Evolutionary conservation across 352 stramenopile genomes (phyloP).

Genomic region (Phytophthora kernoviae): DNA sequence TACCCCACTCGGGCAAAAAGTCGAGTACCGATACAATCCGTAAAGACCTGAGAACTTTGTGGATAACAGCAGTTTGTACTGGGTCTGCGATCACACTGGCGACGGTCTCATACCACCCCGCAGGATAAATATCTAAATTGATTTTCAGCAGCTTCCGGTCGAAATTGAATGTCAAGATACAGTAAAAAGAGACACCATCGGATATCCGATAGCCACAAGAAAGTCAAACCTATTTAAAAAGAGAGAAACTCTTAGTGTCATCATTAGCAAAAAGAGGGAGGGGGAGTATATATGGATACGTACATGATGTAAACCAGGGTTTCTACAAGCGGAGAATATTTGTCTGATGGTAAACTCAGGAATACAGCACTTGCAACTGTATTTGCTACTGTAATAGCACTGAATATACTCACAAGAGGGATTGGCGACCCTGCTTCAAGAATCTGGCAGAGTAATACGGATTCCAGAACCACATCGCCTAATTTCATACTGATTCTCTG

Average conservation of each 20-base stretch:
- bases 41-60: constrained; percentile 19
- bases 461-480: constrained; percentile 12
- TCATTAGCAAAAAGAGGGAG: background rate
- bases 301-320: constrained; percentile 8
- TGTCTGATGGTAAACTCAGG: constrained; percentile 8
- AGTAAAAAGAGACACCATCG: constrained; percentile 29
- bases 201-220: constrained; percentile 27
- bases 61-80: constrained; percentile 12
- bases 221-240: constrained; percentile 36
- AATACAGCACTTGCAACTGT: constrained; percentile 3
- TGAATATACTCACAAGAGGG: constrained; percentile 9
- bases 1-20: constrained; percentile 26
- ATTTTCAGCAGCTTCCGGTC: constrained; percentile 20
- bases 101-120: constrained; percentile 17
- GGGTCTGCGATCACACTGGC: constrained; percentile 24
- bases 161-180: constrained; percentile 29
- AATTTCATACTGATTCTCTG: constrained; percentile 22
- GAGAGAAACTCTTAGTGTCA: constrained; percentile 12
- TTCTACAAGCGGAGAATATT: constrained; percentile 3
- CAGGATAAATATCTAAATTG: constrained; percentile 28
- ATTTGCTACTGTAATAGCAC: constrained; percentile 12
- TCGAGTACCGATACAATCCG: constrained; percentile 18
- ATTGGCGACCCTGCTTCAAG: constrained; percentile 14
- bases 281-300: background rate
- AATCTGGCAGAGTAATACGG: constrained; percentile 10